Percentiles rank a stretch among this genome's conserved stretches.
These are phyloP conservation scores for Candida stauntonica DNA, from an alignment of 805 yeast species.

Conservation along the genomic window DNA sequence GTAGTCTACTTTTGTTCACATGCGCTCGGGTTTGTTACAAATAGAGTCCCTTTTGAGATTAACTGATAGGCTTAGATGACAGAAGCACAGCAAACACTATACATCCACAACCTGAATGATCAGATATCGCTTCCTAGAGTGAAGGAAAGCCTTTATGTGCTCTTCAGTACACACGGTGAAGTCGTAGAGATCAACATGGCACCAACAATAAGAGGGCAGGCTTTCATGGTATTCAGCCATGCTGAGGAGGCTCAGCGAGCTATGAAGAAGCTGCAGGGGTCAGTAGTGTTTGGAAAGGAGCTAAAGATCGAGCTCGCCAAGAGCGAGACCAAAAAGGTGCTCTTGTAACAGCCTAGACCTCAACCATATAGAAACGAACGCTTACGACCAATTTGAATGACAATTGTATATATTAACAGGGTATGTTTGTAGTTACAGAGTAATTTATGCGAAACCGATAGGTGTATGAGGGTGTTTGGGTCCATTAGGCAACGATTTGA, in stretches of 20 bases:
- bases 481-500: conserved; percentile 24
- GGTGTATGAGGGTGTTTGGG: too few species aligned
- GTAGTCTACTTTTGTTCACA: too few species aligned
- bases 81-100: conserved; percentile 42
- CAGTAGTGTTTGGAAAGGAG: conserved; percentile 48
- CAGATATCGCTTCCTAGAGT: conserved; percentile 41
- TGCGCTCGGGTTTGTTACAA: too few species aligned
- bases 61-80: too few species aligned
- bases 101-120: conserved; percentile 56
- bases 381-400: too few species aligned
- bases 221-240: conserved; percentile 52
- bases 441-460: too few species aligned
- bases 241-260: conserved; percentile 50
- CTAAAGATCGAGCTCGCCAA: conserved; percentile 42
- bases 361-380: too few species aligned
- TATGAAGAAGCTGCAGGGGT: conserved; percentile 41
- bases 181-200: conserved; percentile 47
- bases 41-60: too few species aligned
- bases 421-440: too few species aligned
- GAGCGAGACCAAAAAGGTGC: conserved; percentile 27
- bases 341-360: too few species aligned
- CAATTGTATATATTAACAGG: conserved; percentile 5
- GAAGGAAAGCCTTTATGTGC: conserved; percentile 50
- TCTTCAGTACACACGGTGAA: conserved; percentile 64
- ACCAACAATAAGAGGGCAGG: conserved; percentile 57